Base-by-base conservation (phyloP, 768 basidiomycete species). In the Rhodocollybia butyracea region DNA sequence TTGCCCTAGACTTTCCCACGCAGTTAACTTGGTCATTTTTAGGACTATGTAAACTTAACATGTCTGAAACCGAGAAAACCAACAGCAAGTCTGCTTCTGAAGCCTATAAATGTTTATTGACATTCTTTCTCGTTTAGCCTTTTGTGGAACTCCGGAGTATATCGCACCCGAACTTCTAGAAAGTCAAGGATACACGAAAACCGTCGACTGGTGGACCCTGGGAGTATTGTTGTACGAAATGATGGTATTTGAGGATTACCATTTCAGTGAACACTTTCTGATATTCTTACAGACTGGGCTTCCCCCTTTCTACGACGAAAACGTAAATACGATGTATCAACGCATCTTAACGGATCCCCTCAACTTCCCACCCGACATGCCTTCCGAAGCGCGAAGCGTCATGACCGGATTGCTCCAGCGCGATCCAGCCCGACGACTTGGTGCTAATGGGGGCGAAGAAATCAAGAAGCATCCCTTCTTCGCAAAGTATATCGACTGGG, bases 201-300 rank as follows among this genome's bases (percentile, higher is more conserved):
- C 96, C 0, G 97, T 99, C 15, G 96, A 99, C 65, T 99, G 96
- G 96, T 95, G 92, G 96, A 98, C 96, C 1, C 78, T 98, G 3
- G 97, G 96, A 32, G 95, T 98, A 19, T 79, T 99, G 51, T 79
- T 98, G 41, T 98, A 93, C 65, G 96, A 99, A 73, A 96, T 98
- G 90, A 91, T 92, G 90, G 89, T 86, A 53, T 22, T 75, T 64
- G 26, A 32, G 8, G 27, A 50, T 36, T 27, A 38, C 6, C 5
- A 5, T 19, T 27, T 27, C 19, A 26, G 29, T 15, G 34, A 29
- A 29, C 21, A 27, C 26, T 32, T 32, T 30, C 26, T 57, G 30
- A 56, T 41, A 54, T 46, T 39, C 46, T 13, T 63, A 22, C 15
- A 97, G 85, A 92, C 96, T 5, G 96, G 96, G 32, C 82, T 99